Base-by-base conservation (phyloP, 495 filamentous ascomycete genomes). In the Collariella sp. region DNA sequence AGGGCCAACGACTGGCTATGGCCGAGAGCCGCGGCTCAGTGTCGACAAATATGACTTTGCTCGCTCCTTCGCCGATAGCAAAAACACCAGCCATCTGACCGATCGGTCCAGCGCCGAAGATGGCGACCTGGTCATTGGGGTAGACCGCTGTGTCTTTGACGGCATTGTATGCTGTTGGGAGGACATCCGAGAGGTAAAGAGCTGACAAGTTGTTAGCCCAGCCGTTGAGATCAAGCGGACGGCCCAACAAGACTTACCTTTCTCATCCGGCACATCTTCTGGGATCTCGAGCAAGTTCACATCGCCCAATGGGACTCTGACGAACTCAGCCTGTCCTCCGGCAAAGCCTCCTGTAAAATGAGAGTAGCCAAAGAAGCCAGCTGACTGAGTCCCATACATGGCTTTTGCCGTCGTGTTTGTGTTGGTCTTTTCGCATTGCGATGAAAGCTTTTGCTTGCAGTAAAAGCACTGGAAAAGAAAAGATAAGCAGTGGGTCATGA, bases 341-440 rank as follows among this genome's bases (percentile, higher is more conserved):
- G 90, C 88, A 63, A 90, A 96, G 2, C 91, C 91, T 3, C 89
- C 89, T 0, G 86, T 87, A 62, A 95, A 87, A 58, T 81, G 83
- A n/a, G 74, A 78, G 67, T 86, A 87, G 0, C 84, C 83, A 58
- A 86, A 87, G 68, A 83, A 81, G 60, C 87, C 88, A 1, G 88
- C 86, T 0, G 86, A 87, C 18, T 75, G 73, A 9, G 76, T 74
- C 12, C 84, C 86, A 56, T 88, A 94, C 83, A 96, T 81, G 44
- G 72, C 79, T 59, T 86, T 81, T 46, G 78, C 74, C 48, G 83
- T 75, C 7, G 73, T 83, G 62, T 86, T 89, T 26, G 80, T 69
- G 65, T 89, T 91, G 16, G 89, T 95, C 46, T 71, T 76, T 55
- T 89, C 86, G 69, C 90, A 96, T 60, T 86, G 82, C 24, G 85